Evolutionary conservation across 208 protist species (phyloP).

Genomic region (Trypanosoma conorhini): DNA sequence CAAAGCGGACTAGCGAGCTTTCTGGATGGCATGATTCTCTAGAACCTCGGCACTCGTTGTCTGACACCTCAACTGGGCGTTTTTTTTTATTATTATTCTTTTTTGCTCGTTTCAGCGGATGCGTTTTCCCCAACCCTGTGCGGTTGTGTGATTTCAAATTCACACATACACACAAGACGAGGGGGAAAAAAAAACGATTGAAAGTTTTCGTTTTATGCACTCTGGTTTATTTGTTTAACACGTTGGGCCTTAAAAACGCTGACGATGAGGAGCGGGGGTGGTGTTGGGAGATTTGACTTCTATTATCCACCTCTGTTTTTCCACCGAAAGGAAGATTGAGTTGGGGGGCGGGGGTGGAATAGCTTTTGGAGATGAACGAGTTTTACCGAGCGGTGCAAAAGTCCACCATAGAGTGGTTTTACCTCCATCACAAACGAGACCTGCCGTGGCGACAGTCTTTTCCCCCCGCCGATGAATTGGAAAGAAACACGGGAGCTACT

Average conservation of each 20-base stretch:
- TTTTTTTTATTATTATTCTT: too few relatives aligned
- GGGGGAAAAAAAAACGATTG: background rate
- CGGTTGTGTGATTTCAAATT: too few relatives aligned
- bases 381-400: slow-evolving; percentile 24
- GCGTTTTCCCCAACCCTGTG: too few relatives aligned
- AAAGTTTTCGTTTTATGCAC: background rate
- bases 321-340: background rate
- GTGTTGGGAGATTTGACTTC: slow-evolving; percentile 1
- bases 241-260: background rate
- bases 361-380: slow-evolving; percentile 18
- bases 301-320: slow-evolving; percentile 4
- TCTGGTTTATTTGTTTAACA: background rate
- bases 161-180: too few relatives aligned
- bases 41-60: too few relatives aligned
- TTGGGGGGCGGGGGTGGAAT: background rate
- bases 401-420: slow-evolving; percentile 49
- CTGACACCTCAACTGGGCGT: too few relatives aligned
- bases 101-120: too few relatives aligned
- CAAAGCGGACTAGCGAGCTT: too few relatives aligned
- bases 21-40: too few relatives aligned
- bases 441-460: slow-evolving; percentile 54
- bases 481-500: background rate
- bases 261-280: background rate
- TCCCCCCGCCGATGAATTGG: background rate
- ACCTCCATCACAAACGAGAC: slow-evolving; percentile 40